Conservation (phyloP, 2,329 filamentous ascomycete genomes). For the Pyrenochaeta sp. region DNA sequence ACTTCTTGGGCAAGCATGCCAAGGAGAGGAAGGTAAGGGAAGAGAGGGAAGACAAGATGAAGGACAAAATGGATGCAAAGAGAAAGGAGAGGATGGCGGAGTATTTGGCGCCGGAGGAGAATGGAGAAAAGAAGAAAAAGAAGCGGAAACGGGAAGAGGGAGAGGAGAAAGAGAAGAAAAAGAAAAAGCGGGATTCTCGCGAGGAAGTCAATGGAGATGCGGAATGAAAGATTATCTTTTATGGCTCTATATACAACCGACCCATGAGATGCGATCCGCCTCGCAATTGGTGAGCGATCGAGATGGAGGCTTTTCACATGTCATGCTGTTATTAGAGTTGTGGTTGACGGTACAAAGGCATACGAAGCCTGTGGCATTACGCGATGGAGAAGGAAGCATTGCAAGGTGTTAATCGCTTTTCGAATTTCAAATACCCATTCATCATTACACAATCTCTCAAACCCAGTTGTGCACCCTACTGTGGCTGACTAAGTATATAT, state of each 20-base stretch:
- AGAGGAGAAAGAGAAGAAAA: slow-evolving; percentile 61
- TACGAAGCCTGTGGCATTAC: background rate
- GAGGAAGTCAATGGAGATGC: slow-evolving; percentile 39
- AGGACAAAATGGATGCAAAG: slow-evolving; percentile 87
- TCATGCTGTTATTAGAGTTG: too few relatives aligned
- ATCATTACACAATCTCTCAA: slow-evolving; percentile 8
- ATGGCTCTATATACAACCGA: too few relatives aligned
- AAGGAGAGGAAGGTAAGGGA: slow-evolving; percentile 85
- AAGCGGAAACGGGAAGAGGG: slow-evolving; percentile 55
- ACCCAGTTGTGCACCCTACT: background rate
- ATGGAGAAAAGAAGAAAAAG: slow-evolving; percentile 61
- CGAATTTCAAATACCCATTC: slow-evolving; percentile 28
- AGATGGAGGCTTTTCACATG: too few relatives aligned
- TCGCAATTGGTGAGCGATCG: too few relatives aligned
- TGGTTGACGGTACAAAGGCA: background rate
- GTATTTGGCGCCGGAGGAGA: slow-evolving; percentile 86
- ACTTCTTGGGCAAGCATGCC: slow-evolving; percentile 91
- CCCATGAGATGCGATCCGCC: too few relatives aligned
- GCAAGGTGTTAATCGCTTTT: slow-evolving; percentile 31
- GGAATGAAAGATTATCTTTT: slow-evolving; percentile 11
- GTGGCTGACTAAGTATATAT: slow-evolving; percentile 10
- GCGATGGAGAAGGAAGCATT: slow-evolving; percentile 23
- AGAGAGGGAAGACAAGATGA: slow-evolving; percentile 84
- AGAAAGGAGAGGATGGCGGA: slow-evolving; percentile 84
- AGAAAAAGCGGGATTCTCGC: slow-evolving; percentile 43